A percentile compares a stretch with the other conserved stretches of the same genome.
Conservation (phyloP, 106 monocot genomes). For the Chionographis japonica region DNA sequence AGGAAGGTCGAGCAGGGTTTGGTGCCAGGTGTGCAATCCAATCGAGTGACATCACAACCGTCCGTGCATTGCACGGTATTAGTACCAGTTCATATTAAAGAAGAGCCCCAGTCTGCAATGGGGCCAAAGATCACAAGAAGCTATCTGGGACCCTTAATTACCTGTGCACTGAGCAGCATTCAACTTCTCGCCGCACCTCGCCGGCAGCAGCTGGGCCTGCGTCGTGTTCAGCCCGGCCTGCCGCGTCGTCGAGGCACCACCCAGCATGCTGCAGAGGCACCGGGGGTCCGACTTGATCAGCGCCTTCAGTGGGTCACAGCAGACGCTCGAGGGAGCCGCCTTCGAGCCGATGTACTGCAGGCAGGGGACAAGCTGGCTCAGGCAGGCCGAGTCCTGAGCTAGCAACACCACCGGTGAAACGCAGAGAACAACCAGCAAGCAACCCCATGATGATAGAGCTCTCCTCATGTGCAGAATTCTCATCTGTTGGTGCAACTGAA, state of each 20-base stretch:
- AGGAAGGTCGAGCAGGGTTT: too few relatives aligned
- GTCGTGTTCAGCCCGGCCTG: conserved; percentile 43
- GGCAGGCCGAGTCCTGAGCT: conserved; percentile 47
- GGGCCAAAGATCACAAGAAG: too few relatives aligned
- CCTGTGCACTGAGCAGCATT: conserved; percentile 31
- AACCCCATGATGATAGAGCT: neutral
- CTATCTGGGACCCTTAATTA: neutral
- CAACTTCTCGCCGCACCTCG: conserved; percentile 43
- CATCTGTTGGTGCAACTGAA: too few relatives aligned
- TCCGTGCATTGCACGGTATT: too few relatives aligned
- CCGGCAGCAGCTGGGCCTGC: conserved; percentile 20
- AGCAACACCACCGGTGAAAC: neutral
- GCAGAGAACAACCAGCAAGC: neutral
- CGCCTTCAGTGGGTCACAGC: conserved; percentile 38
- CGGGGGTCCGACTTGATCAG: conserved; percentile 26
- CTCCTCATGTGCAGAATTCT: neutral
- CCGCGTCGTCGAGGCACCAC: conserved; percentile 11
- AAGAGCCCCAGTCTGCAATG: neutral
- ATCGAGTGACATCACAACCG: too few relatives aligned
- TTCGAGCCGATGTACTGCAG: conserved; percentile 43
- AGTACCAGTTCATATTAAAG: neutral
- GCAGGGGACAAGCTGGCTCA: conserved; percentile 45
- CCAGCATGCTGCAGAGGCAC: conserved; percentile 57
- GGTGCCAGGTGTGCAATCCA: too few relatives aligned
- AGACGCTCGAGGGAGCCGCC: conserved; percentile 31